These are phyloP conservation scores for Barbarea vulgaris DNA, from an alignment of 345 rosid species.

Conservation along the genomic window DNA sequence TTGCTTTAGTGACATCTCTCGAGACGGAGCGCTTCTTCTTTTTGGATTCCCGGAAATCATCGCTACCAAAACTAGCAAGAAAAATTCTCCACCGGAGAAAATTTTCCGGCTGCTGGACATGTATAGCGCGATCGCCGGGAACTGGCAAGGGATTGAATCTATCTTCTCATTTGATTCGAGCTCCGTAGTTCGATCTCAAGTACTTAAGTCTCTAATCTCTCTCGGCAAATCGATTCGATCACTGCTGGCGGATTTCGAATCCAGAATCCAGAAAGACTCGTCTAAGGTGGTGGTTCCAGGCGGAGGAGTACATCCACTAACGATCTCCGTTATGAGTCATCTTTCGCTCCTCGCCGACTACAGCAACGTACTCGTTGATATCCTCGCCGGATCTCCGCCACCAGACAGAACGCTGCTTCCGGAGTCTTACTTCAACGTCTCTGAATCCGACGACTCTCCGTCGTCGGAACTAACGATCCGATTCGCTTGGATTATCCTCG, in stretches of 20 bases:
- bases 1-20: slow-evolving; percentile 61
- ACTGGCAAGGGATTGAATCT: slow-evolving; percentile 63
- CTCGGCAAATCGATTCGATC: slow-evolving; percentile 54
- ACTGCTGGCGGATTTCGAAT: slow-evolving; percentile 53
- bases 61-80: slow-evolving; percentile 48
- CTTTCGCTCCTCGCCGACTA: slow-evolving; percentile 66
- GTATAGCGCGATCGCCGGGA: slow-evolving; percentile 55
- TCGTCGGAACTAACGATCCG: slow-evolving; percentile 46
- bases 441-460: slow-evolving; percentile 37
- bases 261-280: slow-evolving; percentile 55
- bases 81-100: slow-evolving; percentile 45
- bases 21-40: slow-evolving; percentile 63
- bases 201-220: slow-evolving; percentile 52
- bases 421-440: slow-evolving; percentile 47
- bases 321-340: slow-evolving; percentile 51
- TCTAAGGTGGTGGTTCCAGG: slow-evolving; percentile 49
- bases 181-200: slow-evolving; percentile 51
- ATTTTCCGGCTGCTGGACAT: slow-evolving; percentile 69
- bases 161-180: slow-evolving; percentile 60
- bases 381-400: slow-evolving; percentile 54
- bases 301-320: slow-evolving; percentile 60
- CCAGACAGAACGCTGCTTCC: slow-evolving; percentile 42
- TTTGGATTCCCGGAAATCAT: slow-evolving; percentile 60
- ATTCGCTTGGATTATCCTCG: slow-evolving; percentile 61
- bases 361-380: slow-evolving; percentile 56